A percentile compares a stretch with the other conserved stretches of the same genome.
Evolutionary conservation across 2,329 filamentous ascomycete genomes (phyloP).

Genomic region (Byssothecium circinans): DNA sequence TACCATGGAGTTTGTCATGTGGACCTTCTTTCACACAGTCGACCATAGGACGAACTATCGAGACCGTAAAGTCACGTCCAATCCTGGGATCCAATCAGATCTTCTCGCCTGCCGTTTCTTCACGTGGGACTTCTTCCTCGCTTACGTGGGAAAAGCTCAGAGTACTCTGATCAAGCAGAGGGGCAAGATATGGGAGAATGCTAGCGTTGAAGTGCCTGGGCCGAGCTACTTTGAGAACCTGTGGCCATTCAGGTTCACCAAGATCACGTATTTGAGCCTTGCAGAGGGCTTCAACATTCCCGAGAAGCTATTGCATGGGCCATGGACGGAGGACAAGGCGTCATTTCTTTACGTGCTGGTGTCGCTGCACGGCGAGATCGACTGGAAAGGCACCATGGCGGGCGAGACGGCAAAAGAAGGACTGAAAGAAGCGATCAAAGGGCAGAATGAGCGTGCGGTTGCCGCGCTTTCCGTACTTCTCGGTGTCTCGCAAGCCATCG

Average conservation of each 20-base stretch:
- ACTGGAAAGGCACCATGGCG: constrained; percentile 38
- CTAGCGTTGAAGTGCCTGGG: constrained; percentile 29
- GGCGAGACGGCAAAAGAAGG: constrained; percentile 39
- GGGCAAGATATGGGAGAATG: constrained; percentile 35
- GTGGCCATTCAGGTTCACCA: constrained; percentile 35
- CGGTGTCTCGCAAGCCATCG: constrained; percentile 32
- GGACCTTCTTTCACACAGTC: constrained; percentile 37
- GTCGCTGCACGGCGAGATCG: constrained; percentile 36
- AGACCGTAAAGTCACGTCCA: constrained; percentile 21
- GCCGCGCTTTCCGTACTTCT: constrained; percentile 38
- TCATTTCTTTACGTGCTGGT: constrained; percentile 39
- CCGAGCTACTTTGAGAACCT: constrained; percentile 28
- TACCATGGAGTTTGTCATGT: constrained; percentile 35
- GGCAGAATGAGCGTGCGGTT: constrained; percentile 33
- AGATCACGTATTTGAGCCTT: constrained; percentile 34
- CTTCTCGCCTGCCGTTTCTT: constrained; percentile 40
- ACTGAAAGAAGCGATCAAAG: constrained; percentile 30
- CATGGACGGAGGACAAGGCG: constrained; percentile 34
- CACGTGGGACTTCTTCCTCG: constrained; percentile 39
- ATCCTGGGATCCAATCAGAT: constrained; percentile 29
- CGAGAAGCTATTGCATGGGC: constrained; percentile 41
- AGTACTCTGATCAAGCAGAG: constrained; percentile 28
- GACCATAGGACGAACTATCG: constrained; percentile 31
- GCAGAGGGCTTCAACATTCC: constrained; percentile 36
- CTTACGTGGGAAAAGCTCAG: constrained; percentile 36